A percentile compares a stretch with the other conserved stretches of the same genome.
These are phyloP conservation scores for Aquanectria penicillioides DNA, from an alignment of 2,329 filamentous ascomycete genomes.

Conservation along the genomic window DNA sequence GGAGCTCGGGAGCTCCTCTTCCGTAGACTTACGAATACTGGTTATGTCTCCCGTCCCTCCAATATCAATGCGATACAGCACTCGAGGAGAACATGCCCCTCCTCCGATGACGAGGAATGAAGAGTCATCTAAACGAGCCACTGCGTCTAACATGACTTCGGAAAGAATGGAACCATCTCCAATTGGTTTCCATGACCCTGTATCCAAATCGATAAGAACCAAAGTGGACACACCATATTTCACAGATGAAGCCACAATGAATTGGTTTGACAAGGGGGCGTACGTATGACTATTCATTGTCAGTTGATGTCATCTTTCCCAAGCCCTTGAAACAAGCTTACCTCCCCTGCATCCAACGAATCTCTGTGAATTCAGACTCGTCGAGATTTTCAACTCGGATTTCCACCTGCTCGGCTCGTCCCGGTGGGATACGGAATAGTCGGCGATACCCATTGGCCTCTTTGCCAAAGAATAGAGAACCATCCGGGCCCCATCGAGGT, in stretches of 20 bases:
- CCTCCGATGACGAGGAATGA: conserved; percentile 52
- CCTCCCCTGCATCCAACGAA: conserved; percentile 46
- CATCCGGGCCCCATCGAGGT: conserved; percentile 61
- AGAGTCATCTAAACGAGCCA: conserved; percentile 47
- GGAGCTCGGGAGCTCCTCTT: conserved; percentile 40
- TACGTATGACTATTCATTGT: conserved; percentile 50
- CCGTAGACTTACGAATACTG: conserved; percentile 48
- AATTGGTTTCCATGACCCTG: conserved; percentile 43
- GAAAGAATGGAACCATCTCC: conserved; percentile 43
- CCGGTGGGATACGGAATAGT: conserved; percentile 52
- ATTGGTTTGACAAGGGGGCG: conserved; percentile 47
- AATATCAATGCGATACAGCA: conserved; percentile 50
- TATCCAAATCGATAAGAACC: conserved; percentile 51
- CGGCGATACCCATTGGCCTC: conserved; percentile 59
- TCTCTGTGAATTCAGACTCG: conserved; percentile 52
- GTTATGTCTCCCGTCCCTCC: conserved; percentile 35
- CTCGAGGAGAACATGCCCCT: conserved; percentile 42
- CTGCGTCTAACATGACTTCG: conserved; percentile 46
- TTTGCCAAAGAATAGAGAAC: conserved; percentile 57
- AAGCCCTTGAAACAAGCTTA: conserved; percentile 24
- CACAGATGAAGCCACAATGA: conserved; percentile 48
- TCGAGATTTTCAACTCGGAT: conserved; percentile 52
- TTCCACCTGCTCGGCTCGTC: conserved; percentile 37
- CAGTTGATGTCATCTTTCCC: background rate
- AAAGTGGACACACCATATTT: conserved; percentile 48